These are phyloP conservation scores for Phyllosticta citriasiana DNA, from an alignment of 2,329 filamentous ascomycete species.

Conservation along the genomic window DNA sequence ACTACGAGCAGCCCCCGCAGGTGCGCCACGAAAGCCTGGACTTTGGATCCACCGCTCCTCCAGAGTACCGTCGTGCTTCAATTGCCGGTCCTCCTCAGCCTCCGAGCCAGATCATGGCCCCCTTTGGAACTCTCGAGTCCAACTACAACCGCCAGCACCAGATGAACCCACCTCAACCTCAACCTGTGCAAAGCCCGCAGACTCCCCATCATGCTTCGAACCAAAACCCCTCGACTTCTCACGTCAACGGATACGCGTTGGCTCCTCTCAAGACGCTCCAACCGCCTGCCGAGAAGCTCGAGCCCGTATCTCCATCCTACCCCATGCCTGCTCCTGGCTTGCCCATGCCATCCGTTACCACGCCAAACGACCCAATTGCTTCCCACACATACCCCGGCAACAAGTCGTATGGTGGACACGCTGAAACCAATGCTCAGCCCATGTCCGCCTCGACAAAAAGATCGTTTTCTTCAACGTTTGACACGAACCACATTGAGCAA, in stretches of 20 bases:
- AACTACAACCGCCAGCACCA: conserved; percentile 29
- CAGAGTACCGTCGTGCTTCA: conserved; percentile 33
- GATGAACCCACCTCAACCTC: conserved; percentile 16
- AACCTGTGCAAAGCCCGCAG: conserved; percentile 24
- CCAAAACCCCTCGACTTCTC: conserved; percentile 12
- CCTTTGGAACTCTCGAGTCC: conserved; percentile 25
- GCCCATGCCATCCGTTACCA: conserved; percentile 8
- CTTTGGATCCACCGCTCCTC: conserved; percentile 22
- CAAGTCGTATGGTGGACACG: conserved; percentile 16
- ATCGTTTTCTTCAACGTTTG: conserved; percentile 36
- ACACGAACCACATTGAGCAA: conserved; percentile 32
- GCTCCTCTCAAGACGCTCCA: conserved; percentile 35
- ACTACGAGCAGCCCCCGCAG: conserved; percentile 27
- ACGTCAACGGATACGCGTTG: conserved; percentile 26
- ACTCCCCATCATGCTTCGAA: conserved; percentile 16
- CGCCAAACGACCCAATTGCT: conserved; percentile 8
- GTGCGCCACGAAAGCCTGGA: conserved; percentile 31
- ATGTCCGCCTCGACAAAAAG: conserved; percentile 33
- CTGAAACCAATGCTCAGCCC: conserved; percentile 12
- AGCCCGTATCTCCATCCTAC: conserved; percentile 37
- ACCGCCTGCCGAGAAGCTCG: conserved; percentile 25
- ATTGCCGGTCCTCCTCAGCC: conserved; percentile 20
- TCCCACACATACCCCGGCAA: conserved; percentile 12
- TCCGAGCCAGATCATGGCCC: conserved; percentile 23
- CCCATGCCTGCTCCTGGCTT: conserved; percentile 21